These are phyloP conservation scores for Diphasiastrum complanatum DNA, from an alignment of 83 land plant genomes.

Conservation along the genomic window DNA sequence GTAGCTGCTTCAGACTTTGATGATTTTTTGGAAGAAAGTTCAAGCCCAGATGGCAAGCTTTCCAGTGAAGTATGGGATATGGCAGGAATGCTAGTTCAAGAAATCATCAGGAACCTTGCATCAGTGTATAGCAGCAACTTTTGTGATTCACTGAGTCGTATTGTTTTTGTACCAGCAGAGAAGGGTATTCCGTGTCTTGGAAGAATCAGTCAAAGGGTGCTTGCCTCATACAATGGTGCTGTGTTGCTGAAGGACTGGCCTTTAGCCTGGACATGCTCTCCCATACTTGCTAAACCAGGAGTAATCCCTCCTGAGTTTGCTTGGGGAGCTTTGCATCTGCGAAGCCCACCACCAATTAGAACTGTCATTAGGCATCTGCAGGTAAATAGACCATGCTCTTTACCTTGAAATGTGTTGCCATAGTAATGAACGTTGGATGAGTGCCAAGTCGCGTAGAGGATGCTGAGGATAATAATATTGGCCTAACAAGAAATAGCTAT, in stretches of 20 bases:
- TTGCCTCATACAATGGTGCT: constrained; percentile 71
- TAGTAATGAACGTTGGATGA: not conserved
- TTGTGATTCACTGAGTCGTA: constrained; percentile 61
- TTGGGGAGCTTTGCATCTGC: constrained; percentile 75
- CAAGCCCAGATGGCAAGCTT: constrained; percentile 32
- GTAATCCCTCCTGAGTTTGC: constrained; percentile 85
- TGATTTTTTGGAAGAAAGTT: constrained; percentile 35
- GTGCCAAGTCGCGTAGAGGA: not conserved
- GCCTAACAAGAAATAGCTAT: no score
- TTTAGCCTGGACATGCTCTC: constrained; percentile 81
- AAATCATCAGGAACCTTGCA: constrained; percentile 60
- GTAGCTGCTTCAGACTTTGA: constrained; percentile 24
- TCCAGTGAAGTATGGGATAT: constrained; percentile 57
- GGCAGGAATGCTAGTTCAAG: constrained; percentile 59
- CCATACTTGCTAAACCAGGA: constrained; percentile 49
- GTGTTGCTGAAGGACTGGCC: constrained; percentile 85
- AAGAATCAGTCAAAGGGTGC: constrained; percentile 57
- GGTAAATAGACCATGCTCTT: constrained; percentile 29
- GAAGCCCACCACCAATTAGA: constrained; percentile 75
- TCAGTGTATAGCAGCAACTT: constrained; percentile 64
- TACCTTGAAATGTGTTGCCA: not conserved
- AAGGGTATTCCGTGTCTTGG: constrained; percentile 66
- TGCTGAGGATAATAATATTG: no score
- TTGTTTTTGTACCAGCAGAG: constrained; percentile 80
- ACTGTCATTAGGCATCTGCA: constrained; percentile 73